Conservation (phyloP, 352 stramenopile genomes). For the Phytopythium mirpurense region DNA sequence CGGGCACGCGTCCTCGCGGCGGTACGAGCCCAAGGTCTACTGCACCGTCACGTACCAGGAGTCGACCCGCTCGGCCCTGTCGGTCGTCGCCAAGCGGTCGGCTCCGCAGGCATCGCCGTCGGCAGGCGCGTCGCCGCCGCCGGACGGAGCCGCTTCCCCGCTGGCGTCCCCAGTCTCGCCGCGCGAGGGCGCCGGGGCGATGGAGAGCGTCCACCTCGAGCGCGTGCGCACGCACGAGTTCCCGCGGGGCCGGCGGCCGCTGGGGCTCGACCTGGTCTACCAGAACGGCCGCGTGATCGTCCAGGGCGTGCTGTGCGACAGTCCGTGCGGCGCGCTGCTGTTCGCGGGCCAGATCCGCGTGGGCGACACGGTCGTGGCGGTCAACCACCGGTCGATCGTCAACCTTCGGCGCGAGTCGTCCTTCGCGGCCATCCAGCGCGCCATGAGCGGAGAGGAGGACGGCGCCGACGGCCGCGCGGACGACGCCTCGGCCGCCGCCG, state of each 20-base stretch:
- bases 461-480: conserved; percentile 7
- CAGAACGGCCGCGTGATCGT: conserved; percentile 68
- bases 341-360: conserved; percentile 68
- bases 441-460: conserved; percentile 30
- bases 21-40: conserved; percentile 64
- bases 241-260: conserved; percentile 25
- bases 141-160: neutral
- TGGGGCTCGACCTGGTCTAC: conserved; percentile 85
- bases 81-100: conserved; percentile 52
- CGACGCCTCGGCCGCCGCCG: conserved; percentile 8
- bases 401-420: conserved; percentile 77
- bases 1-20: conserved; percentile 21
- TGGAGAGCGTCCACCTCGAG: conserved; percentile 20
- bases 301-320: conserved; percentile 66
- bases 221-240: conserved; percentile 69
- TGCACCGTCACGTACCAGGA: conserved; percentile 78
- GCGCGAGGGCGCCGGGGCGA: neutral
- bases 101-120: conserved; percentile 2
- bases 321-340: conserved; percentile 49
- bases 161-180: neutral
- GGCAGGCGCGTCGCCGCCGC: neutral
- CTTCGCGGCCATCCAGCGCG: conserved; percentile 72
- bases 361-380: conserved; percentile 71
- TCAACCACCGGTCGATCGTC: conserved; percentile 74
- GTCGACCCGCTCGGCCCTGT: conserved; percentile 68